Percentiles rank a stretch among this genome's conserved stretches.
These are phyloP conservation scores for Draba incana DNA, from an alignment of 345 rosid genomes.

Conservation along the genomic window DNA sequence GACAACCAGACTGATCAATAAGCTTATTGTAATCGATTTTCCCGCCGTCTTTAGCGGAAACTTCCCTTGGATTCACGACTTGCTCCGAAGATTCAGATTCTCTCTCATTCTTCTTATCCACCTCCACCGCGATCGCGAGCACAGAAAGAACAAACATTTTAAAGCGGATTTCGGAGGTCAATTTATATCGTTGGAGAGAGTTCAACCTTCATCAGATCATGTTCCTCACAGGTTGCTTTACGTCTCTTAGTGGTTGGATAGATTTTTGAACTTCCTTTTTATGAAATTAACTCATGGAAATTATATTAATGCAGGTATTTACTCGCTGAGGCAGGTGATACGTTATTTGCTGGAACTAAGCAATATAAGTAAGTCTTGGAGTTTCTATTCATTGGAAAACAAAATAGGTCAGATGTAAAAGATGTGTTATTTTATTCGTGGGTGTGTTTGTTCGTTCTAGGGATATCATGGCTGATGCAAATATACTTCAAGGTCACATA, in stretches of 20 bases:
- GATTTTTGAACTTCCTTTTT: background rate
- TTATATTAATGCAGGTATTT: constrained; percentile 58
- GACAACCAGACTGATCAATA: no score
- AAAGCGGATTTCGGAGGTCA: constrained; percentile 97
- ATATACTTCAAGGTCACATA: constrained; percentile 90
- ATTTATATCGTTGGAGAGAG: constrained; percentile 79
- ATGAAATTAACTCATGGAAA: background rate
- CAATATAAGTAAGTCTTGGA: constrained; percentile 77
- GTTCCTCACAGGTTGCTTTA: constrained; percentile 80
- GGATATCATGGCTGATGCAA: constrained; percentile 93
- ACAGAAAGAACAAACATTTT: no score
- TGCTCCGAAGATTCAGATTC: no score
- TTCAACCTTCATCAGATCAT: constrained; percentile 94
- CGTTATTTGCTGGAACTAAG: constrained; percentile 95
- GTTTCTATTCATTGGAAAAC: constrained; percentile 4
- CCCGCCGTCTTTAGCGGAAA: no score
- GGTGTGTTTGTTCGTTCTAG: no score
- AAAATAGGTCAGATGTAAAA: constrained; percentile 19
- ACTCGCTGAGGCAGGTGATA: constrained; percentile 94
- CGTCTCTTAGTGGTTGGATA: background rate
- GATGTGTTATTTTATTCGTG: constrained; percentile 3
- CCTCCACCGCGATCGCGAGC: no score
- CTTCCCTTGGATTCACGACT: no score
- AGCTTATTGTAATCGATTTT: no score
- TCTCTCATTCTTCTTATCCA: no score